Conservation (phyloP, 2,329 filamentous ascomycete species). For the Botryotinia narcissicola region DNA sequence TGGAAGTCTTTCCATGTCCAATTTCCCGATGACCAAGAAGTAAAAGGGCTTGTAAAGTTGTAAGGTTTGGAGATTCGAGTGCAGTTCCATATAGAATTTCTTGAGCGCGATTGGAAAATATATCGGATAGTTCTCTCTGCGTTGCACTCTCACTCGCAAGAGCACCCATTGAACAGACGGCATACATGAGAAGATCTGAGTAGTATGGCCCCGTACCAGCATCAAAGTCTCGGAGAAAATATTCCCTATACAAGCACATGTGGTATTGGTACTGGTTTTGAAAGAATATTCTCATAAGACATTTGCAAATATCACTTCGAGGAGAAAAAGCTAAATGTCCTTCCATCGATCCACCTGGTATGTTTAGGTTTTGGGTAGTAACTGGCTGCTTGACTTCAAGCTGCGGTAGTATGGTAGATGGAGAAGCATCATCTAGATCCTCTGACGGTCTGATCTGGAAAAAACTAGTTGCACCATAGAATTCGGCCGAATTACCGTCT, state of each 20-base stretch:
- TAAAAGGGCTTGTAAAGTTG: conserved; percentile 47
- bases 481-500: conserved; percentile 45
- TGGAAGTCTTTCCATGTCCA: conserved; percentile 47
- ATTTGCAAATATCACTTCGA: conserved; percentile 45
- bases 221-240: conserved; percentile 51
- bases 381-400: neutral
- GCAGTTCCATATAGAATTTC: conserved; percentile 46
- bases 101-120: conserved; percentile 46
- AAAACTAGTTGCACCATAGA: conserved; percentile 50
- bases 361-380: neutral
- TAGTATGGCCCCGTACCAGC: conserved; percentile 48
- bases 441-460: conserved; percentile 41
- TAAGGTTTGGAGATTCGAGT: conserved; percentile 48
- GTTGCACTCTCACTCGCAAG: conserved; percentile 44
- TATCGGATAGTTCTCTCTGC: conserved; percentile 42
- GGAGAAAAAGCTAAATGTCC: conserved; percentile 40
- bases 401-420: neutral
- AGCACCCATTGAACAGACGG: conserved; percentile 50
- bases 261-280: conserved; percentile 48
- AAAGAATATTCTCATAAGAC: conserved; percentile 50
- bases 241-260: conserved; percentile 52
- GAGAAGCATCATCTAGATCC: conserved; percentile 20
- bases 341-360: neutral
- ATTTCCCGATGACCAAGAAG: conserved; percentile 49
- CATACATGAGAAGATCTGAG: conserved; percentile 49